phyloP scores from a whole-genome alignment of 106 monocot species.

The Dendrobium catenatum region DNA sequence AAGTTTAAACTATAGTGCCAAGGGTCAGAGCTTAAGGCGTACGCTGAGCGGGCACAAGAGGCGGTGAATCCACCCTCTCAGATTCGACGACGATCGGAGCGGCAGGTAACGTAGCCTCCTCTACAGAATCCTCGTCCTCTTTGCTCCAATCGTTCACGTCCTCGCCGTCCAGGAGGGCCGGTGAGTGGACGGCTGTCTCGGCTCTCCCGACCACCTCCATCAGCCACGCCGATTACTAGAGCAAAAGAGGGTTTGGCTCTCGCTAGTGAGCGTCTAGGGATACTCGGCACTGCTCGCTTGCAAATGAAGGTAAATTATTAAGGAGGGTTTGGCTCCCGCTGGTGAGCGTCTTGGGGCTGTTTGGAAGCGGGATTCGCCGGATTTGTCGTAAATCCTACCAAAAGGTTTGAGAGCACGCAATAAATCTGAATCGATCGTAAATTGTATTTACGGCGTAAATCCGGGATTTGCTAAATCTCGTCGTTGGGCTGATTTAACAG shows the following conservation, averaged over 20 bases:
- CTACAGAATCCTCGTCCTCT: neutral
- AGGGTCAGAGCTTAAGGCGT: no score
- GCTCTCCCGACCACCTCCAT: conserved; percentile 5
- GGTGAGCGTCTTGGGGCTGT: no score
- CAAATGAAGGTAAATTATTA: no score
- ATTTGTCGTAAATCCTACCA: no score
- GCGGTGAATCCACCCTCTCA: neutral
- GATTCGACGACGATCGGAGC: neutral
- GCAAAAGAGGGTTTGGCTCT: neutral
- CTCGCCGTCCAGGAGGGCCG: neutral
- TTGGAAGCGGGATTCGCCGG: no score
- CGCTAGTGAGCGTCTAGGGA: neutral
- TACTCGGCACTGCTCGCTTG: no score
- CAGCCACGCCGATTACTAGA: neutral
- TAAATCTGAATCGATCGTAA: no score
- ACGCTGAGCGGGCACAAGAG: neutral
- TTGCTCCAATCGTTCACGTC: conserved; percentile 7
- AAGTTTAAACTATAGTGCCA: neutral
- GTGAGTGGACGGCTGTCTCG: neutral
- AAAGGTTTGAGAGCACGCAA: no score
- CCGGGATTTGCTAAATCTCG: no score
- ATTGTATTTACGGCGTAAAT: no score
- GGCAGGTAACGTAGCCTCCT: neutral
- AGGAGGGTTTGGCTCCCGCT: no score
- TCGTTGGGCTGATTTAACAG: no score